These are phyloP conservation scores for Kingdonia uniflora DNA, from an alignment of 164 flowering plant genomes.

Conservation along the genomic window DNA sequence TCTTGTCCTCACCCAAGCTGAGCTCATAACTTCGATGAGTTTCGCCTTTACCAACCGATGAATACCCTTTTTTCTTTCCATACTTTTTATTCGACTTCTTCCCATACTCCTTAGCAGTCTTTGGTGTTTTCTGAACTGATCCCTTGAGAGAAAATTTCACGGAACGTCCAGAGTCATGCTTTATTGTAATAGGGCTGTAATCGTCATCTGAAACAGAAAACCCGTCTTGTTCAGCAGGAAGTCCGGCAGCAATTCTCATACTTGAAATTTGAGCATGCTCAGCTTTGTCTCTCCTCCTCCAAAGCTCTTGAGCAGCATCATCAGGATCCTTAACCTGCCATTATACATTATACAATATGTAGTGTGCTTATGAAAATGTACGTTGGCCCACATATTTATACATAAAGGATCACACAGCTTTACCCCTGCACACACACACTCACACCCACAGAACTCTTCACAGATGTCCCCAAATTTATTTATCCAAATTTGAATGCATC, in stretches of 20 bases:
- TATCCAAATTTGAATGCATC: not conserved
- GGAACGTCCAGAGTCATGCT: constrained; percentile 55
- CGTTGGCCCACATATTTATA: too few species aligned
- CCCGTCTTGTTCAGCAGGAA: constrained; percentile 85
- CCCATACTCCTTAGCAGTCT: constrained; percentile 61
- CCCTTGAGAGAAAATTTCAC: constrained; percentile 77
- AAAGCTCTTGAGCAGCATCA: constrained; percentile 94
- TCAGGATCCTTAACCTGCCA: constrained; percentile 67
- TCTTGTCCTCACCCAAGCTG: constrained; percentile 29
- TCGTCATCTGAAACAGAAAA: constrained; percentile 92
- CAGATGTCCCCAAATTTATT: not conserved
- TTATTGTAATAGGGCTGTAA: constrained; percentile 32
- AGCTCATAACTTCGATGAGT: constrained; percentile 23
- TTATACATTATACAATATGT: too few species aligned
- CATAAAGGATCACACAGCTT: too few species aligned
- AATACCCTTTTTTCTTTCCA: constrained; percentile 43
- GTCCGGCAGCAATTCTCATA: constrained; percentile 86
- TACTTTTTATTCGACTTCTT: constrained; percentile 44
- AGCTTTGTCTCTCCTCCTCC: constrained; percentile 81
- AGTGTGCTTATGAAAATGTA: too few species aligned
- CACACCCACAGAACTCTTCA: too few species aligned
- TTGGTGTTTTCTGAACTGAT: constrained; percentile 51
- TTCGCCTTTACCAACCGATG: constrained; percentile 21
- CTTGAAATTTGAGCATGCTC: constrained; percentile 71
- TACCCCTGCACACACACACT: too few species aligned